phyloP scores from a whole-genome alignment of 805 yeast species.

The Vanderwaltozyma yarrowii region DNA sequence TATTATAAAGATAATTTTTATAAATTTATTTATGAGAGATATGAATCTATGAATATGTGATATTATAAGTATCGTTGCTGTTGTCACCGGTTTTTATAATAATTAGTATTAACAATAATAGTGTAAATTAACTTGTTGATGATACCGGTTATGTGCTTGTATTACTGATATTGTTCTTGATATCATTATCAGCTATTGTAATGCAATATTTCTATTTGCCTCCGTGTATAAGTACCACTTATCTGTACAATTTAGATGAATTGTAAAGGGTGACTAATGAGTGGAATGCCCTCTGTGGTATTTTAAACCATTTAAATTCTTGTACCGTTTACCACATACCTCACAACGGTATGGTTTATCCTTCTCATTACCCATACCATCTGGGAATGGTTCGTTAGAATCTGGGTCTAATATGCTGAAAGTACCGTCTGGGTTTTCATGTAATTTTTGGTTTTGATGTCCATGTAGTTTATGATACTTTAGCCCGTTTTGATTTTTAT shows the following conservation, averaged over 20 bases:
- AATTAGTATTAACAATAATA: too few relatives aligned
- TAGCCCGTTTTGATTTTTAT: conserved; percentile 94
- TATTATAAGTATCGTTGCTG: background rate
- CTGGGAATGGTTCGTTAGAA: conserved; percentile 79
- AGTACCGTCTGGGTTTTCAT: conserved; percentile 88
- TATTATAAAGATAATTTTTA: too few relatives aligned
- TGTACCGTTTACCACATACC: conserved; percentile 95
- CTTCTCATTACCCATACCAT: conserved; percentile 90
- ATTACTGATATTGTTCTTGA: too few relatives aligned
- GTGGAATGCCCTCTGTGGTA: conserved; percentile 98
- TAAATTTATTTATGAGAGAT: too few relatives aligned
- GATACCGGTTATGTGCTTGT: too few relatives aligned
- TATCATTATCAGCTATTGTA: too few relatives aligned
- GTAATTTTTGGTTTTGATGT: conserved; percentile 88
- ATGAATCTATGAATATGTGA: too few relatives aligned
- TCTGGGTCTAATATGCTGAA: conserved; percentile 89
- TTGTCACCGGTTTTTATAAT: background rate
- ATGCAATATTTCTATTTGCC: too few relatives aligned
- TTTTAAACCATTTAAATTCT: conserved; percentile 90
- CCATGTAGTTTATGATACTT: conserved; percentile 95
- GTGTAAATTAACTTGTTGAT: too few relatives aligned
- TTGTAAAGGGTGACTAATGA: conserved; percentile 43
- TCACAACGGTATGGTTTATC: conserved; percentile 98
- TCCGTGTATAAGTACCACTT: too few relatives aligned
- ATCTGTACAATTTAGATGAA: too few relatives aligned